Evolutionary conservation across 2,329 filamentous ascomycete species (phyloP).

Genomic region (Colletotrichum horii): DNA sequence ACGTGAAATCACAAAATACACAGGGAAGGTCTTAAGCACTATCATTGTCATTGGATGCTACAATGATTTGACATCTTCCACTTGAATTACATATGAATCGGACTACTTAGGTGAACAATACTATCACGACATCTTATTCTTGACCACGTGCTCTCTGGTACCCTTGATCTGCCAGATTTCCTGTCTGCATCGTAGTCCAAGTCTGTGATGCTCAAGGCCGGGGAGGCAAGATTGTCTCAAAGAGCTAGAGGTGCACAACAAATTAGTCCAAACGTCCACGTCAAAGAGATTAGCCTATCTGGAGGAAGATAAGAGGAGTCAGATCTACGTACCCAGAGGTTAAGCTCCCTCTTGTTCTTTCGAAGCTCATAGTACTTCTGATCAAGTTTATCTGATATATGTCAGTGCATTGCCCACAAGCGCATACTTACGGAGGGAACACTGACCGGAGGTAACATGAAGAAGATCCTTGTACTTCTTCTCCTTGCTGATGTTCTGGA

Average conservation of each 20-base stretch:
- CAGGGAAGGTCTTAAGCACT: not conserved
- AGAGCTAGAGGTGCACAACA: fast-evolving
- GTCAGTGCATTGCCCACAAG: not conserved
- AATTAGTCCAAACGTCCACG: not conserved
- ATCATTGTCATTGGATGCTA: not conserved
- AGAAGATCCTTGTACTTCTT: not conserved
- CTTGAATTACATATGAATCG: not conserved
- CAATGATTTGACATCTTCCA: not conserved
- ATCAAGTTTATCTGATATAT: not conserved
- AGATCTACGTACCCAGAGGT: not conserved
- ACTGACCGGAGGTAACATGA: not conserved
- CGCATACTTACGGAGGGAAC: fast-evolving
- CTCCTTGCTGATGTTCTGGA: not conserved
- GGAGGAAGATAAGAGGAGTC: fast-evolving
- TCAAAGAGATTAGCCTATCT: fast-evolving
- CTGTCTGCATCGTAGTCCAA: not conserved
- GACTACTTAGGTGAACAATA: not conserved
- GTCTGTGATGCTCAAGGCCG: not conserved
- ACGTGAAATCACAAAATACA: not conserved
- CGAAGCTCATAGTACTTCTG: not conserved
- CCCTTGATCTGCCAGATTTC: too few species aligned
- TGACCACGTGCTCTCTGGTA: too few species aligned
- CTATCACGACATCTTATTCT: fast-evolving
- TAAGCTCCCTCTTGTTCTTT: not conserved
- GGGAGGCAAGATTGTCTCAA: not conserved